These are phyloP conservation scores for Neolentinus lepideus DNA, from an alignment of 1,284 basidiomycete species.

Conservation along the genomic window DNA sequence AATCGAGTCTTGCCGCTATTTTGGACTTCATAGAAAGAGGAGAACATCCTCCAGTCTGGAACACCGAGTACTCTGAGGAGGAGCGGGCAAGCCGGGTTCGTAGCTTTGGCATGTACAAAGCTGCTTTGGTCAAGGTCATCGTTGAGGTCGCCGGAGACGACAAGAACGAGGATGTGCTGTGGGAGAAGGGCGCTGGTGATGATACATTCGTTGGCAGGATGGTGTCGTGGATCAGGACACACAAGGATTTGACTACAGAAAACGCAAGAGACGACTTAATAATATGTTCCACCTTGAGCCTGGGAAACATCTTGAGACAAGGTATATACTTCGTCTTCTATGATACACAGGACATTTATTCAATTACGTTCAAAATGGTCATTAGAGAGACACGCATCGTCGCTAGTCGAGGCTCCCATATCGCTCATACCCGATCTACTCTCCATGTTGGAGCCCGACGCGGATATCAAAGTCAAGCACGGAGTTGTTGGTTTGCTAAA, in stretches of 20 bases:
- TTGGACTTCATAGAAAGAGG: slow-evolving; percentile 70
- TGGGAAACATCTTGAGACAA: slow-evolving; percentile 77
- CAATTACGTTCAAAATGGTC: slow-evolving; percentile 5
- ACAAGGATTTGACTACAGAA: slow-evolving; percentile 24
- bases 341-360: not conserved
- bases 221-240: slow-evolving; percentile 69
- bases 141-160: slow-evolving; percentile 84
- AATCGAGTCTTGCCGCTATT: slow-evolving; percentile 55
- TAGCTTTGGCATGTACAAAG: slow-evolving; percentile 76
- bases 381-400: slow-evolving; percentile 57
- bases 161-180: slow-evolving; percentile 68
- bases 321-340: slow-evolving; percentile 38
- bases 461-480: slow-evolving; percentile 80
- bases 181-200: slow-evolving; percentile 50
- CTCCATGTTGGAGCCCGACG: slow-evolving; percentile 26
- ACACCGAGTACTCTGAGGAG: slow-evolving; percentile 16
- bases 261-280: slow-evolving; percentile 65
- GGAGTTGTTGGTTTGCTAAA: slow-evolving; percentile 78
- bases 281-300: slow-evolving; percentile 74
- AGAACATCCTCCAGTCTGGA: slow-evolving; percentile 60
- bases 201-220: slow-evolving; percentile 66
- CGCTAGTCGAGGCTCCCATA: slow-evolving; percentile 48
- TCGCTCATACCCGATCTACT: slow-evolving; percentile 37
- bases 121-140: slow-evolving; percentile 74
- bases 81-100: slow-evolving; percentile 49